These are phyloP conservation scores for Colletotrichum sp. DNA, from an alignment of 2,329 filamentous ascomycete species.

Conservation along the genomic window DNA sequence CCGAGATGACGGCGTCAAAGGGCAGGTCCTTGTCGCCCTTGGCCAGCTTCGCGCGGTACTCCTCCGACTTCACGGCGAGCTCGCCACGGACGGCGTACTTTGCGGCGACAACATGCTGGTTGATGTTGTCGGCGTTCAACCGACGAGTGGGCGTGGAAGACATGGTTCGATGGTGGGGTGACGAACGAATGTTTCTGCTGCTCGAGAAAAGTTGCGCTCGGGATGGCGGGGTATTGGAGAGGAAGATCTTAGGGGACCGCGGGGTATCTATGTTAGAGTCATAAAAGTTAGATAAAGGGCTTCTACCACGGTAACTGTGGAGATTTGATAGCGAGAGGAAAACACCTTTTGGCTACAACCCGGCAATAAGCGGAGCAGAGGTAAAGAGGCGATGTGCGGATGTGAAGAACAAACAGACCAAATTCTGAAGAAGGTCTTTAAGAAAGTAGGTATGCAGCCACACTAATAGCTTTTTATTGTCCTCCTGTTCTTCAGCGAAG, in stretches of 20 bases:
- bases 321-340: background rate
- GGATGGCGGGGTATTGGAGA: slow-evolving; percentile 20
- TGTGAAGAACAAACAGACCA: background rate
- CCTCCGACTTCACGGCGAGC: slow-evolving; percentile 90
- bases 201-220: slow-evolving; percentile 20
- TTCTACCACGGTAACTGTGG: slow-evolving; percentile 6
- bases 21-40: slow-evolving; percentile 69
- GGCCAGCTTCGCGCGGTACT: slow-evolving; percentile 78
- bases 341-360: background rate
- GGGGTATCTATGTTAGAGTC: slow-evolving; percentile 23
- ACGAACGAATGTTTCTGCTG: slow-evolving; percentile 13
- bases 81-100: slow-evolving; percentile 98
- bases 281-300: slow-evolving; percentile 20
- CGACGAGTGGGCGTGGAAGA: slow-evolving; percentile 42
- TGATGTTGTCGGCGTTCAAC: slow-evolving; percentile 87
- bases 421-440: background rate
- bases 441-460: background rate
- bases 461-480: slow-evolving; percentile 3
- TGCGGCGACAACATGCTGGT: slow-evolving; percentile 83
- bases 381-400: background rate
- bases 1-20: slow-evolving; percentile 90
- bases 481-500: background rate
- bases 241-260: slow-evolving; percentile 14
- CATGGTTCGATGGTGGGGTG: slow-evolving; percentile 33
- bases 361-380: background rate